A percentile compares a stretch with the other conserved stretches of the same genome.
phyloP scores from a whole-genome alignment of 805 yeast species.

The Kluyveromyces starmeri region DNA sequence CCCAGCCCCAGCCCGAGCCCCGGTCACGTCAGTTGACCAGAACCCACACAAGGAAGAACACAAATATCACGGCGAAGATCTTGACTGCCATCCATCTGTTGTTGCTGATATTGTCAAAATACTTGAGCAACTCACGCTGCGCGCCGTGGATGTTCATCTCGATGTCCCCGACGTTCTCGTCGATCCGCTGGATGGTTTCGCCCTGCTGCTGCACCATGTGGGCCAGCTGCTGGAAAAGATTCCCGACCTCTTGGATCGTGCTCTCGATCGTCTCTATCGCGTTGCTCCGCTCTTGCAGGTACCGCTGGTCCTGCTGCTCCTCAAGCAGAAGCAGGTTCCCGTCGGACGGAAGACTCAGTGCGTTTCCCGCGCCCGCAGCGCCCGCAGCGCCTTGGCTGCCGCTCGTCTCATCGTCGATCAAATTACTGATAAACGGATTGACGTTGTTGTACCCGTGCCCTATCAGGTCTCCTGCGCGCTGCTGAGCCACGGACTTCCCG shows the following conservation, averaged over 20 bases:
- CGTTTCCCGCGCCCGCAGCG: constrained; percentile 63
- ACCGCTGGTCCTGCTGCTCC: constrained; percentile 53
- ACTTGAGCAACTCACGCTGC: constrained; percentile 84
- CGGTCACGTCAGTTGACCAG: constrained; percentile 61
- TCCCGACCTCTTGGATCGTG: constrained; percentile 96
- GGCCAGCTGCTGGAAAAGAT: constrained; percentile 86
- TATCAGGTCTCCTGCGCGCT: constrained; percentile 1
- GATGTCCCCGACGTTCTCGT: constrained; percentile 89
- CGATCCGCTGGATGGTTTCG: constrained; percentile 91
- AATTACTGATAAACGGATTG: constrained; percentile 34
- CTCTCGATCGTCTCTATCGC: constrained; percentile 96
- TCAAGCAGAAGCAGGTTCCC: constrained; percentile 72
- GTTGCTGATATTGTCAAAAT: constrained; percentile 76
- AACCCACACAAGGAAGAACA: constrained; percentile 73
- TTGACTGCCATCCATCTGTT: constrained; percentile 89
- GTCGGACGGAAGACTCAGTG: constrained; percentile 20
- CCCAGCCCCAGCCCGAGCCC: no score
- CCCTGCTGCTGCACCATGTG: constrained; percentile 98
- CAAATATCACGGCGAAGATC: constrained; percentile 77
- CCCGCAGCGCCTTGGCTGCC: constrained; percentile 12
- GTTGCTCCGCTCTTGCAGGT: constrained; percentile 71
- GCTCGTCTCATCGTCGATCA: constrained; percentile 18
- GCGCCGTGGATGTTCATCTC: constrained; percentile 87
- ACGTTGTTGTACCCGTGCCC: constrained; percentile 26
- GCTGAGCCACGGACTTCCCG: background rate